Evolutionary conservation across 441 rosid species (phyloP).

Genomic region (Erysimum cheiri): DNA sequence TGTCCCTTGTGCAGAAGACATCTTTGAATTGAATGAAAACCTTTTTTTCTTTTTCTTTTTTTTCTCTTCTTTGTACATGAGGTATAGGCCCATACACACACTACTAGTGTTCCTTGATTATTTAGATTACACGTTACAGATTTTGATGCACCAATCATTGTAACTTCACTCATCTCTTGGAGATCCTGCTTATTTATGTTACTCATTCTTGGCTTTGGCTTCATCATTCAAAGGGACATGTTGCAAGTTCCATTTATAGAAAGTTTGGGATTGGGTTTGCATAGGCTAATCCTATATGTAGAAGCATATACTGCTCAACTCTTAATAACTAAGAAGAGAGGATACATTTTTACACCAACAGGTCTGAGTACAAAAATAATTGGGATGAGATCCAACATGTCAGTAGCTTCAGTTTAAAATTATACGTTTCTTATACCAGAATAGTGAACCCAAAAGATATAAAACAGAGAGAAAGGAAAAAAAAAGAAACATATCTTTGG

Average conservation of each 20-base stretch:
- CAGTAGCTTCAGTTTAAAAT: constrained; percentile 25
- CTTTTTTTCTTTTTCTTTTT: constrained; percentile 23
- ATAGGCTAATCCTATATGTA: background rate
- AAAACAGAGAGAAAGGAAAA: background rate
- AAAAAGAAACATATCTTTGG: constrained; percentile 14
- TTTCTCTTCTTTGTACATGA: constrained; percentile 28
- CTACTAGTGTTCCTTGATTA: constrained; percentile 29
- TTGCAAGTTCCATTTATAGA: background rate
- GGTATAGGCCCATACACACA: constrained; percentile 21
- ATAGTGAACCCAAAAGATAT: constrained; percentile 17
- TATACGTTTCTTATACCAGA: constrained; percentile 22
- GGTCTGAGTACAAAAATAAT: background rate
- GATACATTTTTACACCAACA: constrained; percentile 13
- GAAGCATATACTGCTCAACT: constrained; percentile 4
- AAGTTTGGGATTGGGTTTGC: background rate
- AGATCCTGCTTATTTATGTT: constrained; percentile 27
- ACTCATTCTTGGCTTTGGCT: constrained; percentile 15
- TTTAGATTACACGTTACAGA: constrained; percentile 32
- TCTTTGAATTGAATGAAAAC: constrained; percentile 49
- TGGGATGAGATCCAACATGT: constrained; percentile 29
- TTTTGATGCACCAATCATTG: constrained; percentile 33
- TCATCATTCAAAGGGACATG: constrained; percentile 12
- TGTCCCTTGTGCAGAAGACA: constrained; percentile 95
- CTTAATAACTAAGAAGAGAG: background rate
- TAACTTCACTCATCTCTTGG: constrained; percentile 31